Percentiles rank a stretch among this genome's conserved stretches.
phyloP scores from a whole-genome alignment of 768 basidiomycete species.

The Tulasnella sp. region DNA sequence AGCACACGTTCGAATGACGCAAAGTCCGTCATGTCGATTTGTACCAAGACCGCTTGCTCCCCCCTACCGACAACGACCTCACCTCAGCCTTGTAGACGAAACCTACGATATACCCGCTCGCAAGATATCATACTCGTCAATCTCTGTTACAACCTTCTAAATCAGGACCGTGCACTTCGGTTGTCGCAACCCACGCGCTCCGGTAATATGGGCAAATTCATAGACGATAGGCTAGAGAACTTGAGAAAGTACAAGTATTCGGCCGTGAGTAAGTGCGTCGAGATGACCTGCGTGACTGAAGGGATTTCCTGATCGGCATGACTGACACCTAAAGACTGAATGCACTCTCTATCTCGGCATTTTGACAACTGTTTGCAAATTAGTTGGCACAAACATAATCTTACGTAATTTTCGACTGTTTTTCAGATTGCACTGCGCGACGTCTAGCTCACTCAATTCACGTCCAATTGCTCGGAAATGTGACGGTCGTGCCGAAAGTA shows the following conservation, averaged over 20 bases:
- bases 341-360: too few relatives aligned
- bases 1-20: background rate
- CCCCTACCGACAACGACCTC: background rate
- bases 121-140: background rate
- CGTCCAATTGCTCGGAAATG: too few relatives aligned
- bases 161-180: background rate
- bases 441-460: too few relatives aligned
- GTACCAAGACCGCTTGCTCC: background rate
- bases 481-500: too few relatives aligned
- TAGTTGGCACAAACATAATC: too few relatives aligned
- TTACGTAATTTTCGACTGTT: too few relatives aligned
- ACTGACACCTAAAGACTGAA: too few relatives aligned
- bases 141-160: background rate
- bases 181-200: background rate
- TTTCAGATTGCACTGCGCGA: too few relatives aligned
- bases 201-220: conserved; percentile 18
- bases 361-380: too few relatives aligned
- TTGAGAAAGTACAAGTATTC: conserved; percentile 71
- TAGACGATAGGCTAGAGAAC: conserved; percentile 56
- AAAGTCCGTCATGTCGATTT: background rate
- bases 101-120: background rate
- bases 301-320: background rate
- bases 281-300: background rate
- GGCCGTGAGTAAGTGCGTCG: conserved; percentile 62
- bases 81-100: background rate